These are phyloP conservation scores for Aspergillus caelatus DNA, from an alignment of 2,329 filamentous ascomycete genomes.

Conservation along the genomic window DNA sequence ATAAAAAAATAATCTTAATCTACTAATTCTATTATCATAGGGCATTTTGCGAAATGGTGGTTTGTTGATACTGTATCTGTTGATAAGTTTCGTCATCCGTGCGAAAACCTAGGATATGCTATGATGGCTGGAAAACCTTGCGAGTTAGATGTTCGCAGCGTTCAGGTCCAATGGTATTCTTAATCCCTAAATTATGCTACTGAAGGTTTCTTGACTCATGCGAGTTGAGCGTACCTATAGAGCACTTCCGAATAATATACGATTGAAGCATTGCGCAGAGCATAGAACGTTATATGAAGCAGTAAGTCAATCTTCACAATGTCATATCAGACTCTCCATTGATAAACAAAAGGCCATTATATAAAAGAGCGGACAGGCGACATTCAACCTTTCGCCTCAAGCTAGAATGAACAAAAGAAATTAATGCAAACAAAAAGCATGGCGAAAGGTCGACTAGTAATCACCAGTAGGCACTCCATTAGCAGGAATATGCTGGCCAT, in stretches of 20 bases:
- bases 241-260: too few relatives aligned
- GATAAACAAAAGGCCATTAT: neutral
- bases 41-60: neutral
- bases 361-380: neutral
- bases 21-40: neutral
- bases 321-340: neutral
- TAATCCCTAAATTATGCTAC: neutral
- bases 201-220: too few relatives aligned
- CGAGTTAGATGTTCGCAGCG: too few relatives aligned
- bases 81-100: neutral
- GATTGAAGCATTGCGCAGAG: too few relatives aligned
- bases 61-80: neutral
- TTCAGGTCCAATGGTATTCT: neutral
- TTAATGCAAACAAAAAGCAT: neutral
- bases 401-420: neutral
- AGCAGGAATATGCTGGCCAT: conserved; percentile 47
- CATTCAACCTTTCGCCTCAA: neutral
- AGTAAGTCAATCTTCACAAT: too few relatives aligned
- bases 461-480: conserved; percentile 30
- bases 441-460: conserved; percentile 17
- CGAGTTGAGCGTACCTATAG: too few relatives aligned
- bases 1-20: neutral
- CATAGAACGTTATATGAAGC: too few relatives aligned
- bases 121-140: too few relatives aligned
- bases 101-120: too few relatives aligned